These are phyloP conservation scores for Sesbania bispinosa DNA, from an alignment of 306 rosid species.

Conservation along the genomic window DNA sequence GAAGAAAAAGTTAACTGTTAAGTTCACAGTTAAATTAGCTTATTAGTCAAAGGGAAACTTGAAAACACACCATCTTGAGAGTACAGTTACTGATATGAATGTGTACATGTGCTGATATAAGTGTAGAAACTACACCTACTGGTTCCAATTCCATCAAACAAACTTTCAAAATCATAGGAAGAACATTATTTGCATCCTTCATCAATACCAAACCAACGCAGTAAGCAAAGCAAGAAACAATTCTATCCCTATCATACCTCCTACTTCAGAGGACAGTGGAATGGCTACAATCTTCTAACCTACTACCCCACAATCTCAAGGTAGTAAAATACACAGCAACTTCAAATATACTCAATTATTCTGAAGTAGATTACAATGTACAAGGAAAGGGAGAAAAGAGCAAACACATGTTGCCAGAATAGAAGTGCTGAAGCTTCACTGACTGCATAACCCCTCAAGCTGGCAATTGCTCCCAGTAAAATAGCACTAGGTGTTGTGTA, in stretches of 20 bases:
- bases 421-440: conserved; percentile 84
- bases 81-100: neutral
- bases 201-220: conserved; percentile 12
- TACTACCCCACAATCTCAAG: neutral
- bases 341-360: conserved; percentile 42
- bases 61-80: neutral
- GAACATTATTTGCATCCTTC: neutral
- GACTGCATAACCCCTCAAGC: conserved; percentile 86
- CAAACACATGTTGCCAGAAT: conserved; percentile 89
- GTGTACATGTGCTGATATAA: neutral
- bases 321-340: conserved; percentile 1
- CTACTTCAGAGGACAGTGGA: neutral
- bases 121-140: neutral
- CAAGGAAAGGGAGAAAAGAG: conserved; percentile 75
- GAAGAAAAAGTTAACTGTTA: neutral
- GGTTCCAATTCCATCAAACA: conserved; percentile 12
- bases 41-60: neutral
- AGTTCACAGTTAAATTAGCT: neutral
- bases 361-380: conserved; percentile 66
- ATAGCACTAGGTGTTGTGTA: conserved; percentile 90
- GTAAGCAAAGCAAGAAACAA: conserved; percentile 6
- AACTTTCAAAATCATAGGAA: neutral
- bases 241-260: neutral
- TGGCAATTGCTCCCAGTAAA: conserved; percentile 86
- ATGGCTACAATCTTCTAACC: conserved; percentile 9